phyloP scores from a whole-genome alignment of 2,329 filamentous ascomycete genomes.

The Thermothelomyces thermophilus region DNA sequence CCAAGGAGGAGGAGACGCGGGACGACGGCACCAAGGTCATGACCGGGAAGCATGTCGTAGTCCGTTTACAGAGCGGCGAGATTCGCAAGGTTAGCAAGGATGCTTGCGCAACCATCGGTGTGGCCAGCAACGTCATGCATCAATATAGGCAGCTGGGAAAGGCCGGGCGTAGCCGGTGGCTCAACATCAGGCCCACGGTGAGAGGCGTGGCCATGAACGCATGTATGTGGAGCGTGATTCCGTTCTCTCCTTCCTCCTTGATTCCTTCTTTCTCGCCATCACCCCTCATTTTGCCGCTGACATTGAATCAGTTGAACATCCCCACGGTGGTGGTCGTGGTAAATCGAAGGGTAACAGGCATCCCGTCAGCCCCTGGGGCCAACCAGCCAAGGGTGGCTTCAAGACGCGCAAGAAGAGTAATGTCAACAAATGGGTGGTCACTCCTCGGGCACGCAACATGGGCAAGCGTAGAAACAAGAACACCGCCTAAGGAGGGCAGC shows the following conservation, averaged over 20 bases:
- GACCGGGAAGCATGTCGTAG: conserved; percentile 70
- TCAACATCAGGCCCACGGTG: conserved; percentile 91
- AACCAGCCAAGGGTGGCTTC: conserved; percentile 79
- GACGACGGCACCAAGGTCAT: conserved; percentile 55
- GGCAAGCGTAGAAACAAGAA: conserved; percentile 75
- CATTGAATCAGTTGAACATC: conserved; percentile 66
- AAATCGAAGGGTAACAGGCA: conserved; percentile 98
- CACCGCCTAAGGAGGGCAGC: conserved; percentile 22
- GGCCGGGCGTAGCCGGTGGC: conserved; percentile 85
- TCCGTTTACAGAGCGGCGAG: conserved; percentile 88
- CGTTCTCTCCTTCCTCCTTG: not conserved
- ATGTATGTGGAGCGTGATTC: conserved; percentile 43
- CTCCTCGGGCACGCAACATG: conserved; percentile 77
- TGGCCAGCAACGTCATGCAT: conserved; percentile 88
- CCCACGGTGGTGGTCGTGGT: conserved; percentile 96
- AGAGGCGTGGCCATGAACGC: conserved; percentile 99
- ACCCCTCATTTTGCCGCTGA: conserved; percentile 12
- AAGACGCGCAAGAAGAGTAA: conserved; percentile 89
- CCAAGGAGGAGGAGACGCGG: conserved; percentile 73
- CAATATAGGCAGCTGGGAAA: conserved; percentile 91
- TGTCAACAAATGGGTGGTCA: conserved; percentile 85
- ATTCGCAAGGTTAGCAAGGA: conserved; percentile 83
- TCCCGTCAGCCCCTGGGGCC: conserved; percentile 94
- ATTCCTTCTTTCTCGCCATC: not conserved
- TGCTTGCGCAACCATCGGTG: conserved; percentile 88